Conservation (phyloP, 129 eudicot species). For the Smallanthus sonchifolius region DNA sequence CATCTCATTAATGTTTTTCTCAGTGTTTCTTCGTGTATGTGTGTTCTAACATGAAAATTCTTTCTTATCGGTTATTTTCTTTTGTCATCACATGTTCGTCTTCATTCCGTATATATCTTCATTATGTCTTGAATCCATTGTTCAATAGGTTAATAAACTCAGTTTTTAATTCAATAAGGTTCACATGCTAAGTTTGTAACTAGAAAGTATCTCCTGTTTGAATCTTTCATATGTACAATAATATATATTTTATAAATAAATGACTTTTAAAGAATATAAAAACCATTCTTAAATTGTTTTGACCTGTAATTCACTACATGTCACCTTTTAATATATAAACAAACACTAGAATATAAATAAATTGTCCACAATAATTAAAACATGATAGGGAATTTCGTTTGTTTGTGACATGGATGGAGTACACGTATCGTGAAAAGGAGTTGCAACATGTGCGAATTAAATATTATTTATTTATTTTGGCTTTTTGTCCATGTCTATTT, state of each 20-base stretch:
- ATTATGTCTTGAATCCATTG: too few species aligned
- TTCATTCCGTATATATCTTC: too few species aligned
- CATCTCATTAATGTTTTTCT: too few species aligned
- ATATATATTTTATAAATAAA: background rate
- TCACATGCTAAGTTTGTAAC: background rate
- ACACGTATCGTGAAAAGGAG: conserved; percentile 23
- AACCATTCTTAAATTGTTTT: background rate
- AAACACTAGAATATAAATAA: background rate
- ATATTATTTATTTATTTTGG: conserved; percentile 3
- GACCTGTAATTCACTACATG: conserved; percentile 14
- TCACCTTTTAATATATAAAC: background rate
- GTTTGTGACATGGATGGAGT: conserved; percentile 12
- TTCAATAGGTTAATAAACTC: too few species aligned
- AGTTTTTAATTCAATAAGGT: background rate
- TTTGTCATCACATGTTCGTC: too few species aligned
- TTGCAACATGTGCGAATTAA: conserved; percentile 13
- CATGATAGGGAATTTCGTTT: background rate
- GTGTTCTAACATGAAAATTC: too few species aligned
- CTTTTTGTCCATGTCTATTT: background rate
- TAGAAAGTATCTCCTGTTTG: background rate
- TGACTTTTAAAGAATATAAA: background rate
- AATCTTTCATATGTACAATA: background rate
- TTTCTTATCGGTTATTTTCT: too few species aligned
- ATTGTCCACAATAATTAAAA: background rate
- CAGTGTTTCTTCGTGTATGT: too few species aligned